Evolutionary conservation across 139 green algal genomes (phyloP).

Genomic region (Pseudopediastrum boryanum): DNA sequence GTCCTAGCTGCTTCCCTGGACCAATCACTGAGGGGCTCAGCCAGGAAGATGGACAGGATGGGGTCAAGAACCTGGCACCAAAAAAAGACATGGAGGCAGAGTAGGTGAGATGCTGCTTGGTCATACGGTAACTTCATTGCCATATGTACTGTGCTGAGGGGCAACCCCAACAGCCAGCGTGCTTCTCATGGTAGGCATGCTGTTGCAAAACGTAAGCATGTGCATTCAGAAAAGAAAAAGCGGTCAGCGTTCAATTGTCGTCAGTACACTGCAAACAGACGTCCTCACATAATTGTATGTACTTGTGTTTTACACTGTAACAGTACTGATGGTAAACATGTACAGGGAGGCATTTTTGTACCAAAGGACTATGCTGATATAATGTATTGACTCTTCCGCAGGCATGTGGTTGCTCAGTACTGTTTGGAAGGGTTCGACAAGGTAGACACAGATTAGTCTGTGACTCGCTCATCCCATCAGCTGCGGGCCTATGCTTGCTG

Average conservation of each 20-base stretch:
- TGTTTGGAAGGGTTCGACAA: no score
- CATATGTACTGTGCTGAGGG: not conserved
- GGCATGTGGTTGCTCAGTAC: no score
- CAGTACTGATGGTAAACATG: no score
- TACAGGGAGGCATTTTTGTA: no score
- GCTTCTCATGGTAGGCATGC: not conserved
- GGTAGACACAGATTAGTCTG: no score
- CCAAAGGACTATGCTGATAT: no score
- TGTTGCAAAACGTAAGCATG: not conserved
- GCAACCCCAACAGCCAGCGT: not conserved
- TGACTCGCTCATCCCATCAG: no score
- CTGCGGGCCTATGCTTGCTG: no score
- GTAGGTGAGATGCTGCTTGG: not conserved
- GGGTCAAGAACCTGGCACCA: slow-evolving; percentile 37
- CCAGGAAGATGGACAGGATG: slow-evolving; percentile 59
- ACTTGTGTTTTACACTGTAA: no score
- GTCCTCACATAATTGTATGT: no score
- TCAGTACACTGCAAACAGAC: no score
- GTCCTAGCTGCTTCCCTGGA: slow-evolving; percentile 62
- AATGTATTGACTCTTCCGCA: no score
- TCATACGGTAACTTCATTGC: not conserved
- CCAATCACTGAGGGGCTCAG: slow-evolving; percentile 78
- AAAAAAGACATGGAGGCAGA: not conserved
- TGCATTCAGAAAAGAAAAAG: not conserved
- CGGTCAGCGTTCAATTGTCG: not conserved